Conservation (phyloP, 2,329 filamentous ascomycete species). For the Cordyceps fumosorosea region DNA sequence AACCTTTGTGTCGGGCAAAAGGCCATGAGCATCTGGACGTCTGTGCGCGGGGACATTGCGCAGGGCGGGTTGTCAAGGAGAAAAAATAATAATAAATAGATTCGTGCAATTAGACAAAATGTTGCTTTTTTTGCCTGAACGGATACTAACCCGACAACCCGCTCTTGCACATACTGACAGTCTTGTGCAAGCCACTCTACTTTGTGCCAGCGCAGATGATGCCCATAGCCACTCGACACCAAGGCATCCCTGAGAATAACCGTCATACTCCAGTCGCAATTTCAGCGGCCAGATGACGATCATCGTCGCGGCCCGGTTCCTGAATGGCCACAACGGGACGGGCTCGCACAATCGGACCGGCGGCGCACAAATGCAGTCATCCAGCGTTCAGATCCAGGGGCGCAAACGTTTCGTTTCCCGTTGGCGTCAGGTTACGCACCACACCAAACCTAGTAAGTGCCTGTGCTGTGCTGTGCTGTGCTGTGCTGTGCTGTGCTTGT, state of each 20-base stretch:
- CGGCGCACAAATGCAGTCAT: not conserved
- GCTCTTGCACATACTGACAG: not conserved
- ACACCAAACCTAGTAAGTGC: no score
- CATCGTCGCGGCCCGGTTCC: not conserved
- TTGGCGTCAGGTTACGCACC: not conserved
- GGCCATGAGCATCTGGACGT: not conserved
- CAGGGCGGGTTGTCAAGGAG: not conserved
- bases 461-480: not conserved
- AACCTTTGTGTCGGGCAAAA: not conserved
- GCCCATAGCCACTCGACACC: not conserved
- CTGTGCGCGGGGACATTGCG: slow-evolving; percentile 5
- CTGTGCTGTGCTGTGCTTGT: not conserved
- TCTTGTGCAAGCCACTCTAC: no score
- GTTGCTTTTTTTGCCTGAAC: not conserved
- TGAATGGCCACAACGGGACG: not conserved
- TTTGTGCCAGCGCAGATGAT: not conserved
- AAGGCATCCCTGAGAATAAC: no score
- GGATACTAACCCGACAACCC: not conserved
- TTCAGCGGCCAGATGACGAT: not conserved
- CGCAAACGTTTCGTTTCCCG: no score
- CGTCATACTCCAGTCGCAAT: not conserved
- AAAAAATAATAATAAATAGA: not conserved
- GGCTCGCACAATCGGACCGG: not conserved
- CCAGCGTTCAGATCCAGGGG: not conserved
- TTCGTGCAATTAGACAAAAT: not conserved